Evolutionary conservation across 306 rosid genomes (phyloP), one percentile per base, ranked within the genome.

Genomic region (Cicer bijugum): DNA sequence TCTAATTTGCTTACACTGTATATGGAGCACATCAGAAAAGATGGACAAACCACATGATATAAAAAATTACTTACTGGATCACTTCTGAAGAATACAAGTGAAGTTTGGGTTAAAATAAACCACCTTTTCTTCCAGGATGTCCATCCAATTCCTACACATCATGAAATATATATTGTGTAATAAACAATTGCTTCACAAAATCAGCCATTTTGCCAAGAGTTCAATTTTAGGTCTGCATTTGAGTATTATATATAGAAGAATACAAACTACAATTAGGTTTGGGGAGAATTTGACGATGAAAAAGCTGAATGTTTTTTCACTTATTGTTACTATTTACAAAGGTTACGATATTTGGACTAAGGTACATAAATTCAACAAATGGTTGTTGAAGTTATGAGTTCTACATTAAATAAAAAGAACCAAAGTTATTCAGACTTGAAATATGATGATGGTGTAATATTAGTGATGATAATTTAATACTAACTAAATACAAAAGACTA

Each of bases 121-220:
- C 99, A 95, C 82, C 99, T 91, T 82, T 91, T 95, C 89, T 95
- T 95, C 99, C 99, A 95, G 15, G 97, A 95, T 62, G 97, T 95
- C 99, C 97, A 91, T 55, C 99, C 99, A 84, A 95, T 91, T 76
- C 97, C 97, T 90, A 75, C 46, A 79, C 35, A 78, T 53, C 68
- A 72, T 38, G 74, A 78, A 55, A 77, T 35, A 48, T 45, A 74
- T 51, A 52, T 44, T 12, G 15, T 42, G 62, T 8, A 68, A 51
- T 42, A 20, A 64, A 78, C 58, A 77, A 82, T 57, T 39, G 64
- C n/a, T 67, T 60, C 56, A 46, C 62, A 61, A 67, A 72, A 40
- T 61, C 37, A 51, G 1, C 28, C 74, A 33, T 61, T 69, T 37
- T 43, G 4, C 67, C 52, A 57, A 28, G 43, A 6, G 62, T 35